A percentile compares a stretch with the other conserved stretches of the same genome.
Conservation (phyloP, 805 yeast genomes). For the Tetrapisispora nanseiensis region DNA sequence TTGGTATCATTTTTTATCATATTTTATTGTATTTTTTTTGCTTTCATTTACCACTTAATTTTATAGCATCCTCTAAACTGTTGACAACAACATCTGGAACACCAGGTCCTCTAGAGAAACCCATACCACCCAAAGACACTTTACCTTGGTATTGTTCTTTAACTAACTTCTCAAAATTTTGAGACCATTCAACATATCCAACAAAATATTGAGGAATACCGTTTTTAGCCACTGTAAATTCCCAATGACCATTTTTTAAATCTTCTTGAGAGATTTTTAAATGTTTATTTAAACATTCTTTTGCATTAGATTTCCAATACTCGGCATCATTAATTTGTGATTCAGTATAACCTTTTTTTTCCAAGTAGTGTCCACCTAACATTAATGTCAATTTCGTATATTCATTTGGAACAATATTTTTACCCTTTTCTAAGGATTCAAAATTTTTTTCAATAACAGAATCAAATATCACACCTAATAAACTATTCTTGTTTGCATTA, state of each 20-base stretch:
- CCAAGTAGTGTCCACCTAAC: conserved; percentile 68
- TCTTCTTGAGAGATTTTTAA: conserved; percentile 29
- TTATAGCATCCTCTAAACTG: conserved; percentile 46
- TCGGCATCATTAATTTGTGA: conserved; percentile 7
- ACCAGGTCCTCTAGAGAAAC: conserved; percentile 72
- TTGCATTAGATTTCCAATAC: conserved; percentile 23
- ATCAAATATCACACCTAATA: conserved; percentile 85
- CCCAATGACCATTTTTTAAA: conserved; percentile 24
- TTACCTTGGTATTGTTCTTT: conserved; percentile 31
- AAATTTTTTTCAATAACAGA: conserved; percentile 66
- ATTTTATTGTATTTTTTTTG: not conserved
- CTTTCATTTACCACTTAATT: conserved; percentile 4
- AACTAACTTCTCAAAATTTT: conserved; percentile 29
- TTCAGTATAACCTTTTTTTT: conserved; percentile 8
- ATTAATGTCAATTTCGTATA: conserved; percentile 75
- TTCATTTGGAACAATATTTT: conserved; percentile 13
- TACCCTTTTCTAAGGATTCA: conserved; percentile 17
- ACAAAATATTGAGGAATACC: conserved; percentile 77
- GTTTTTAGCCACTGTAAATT: conserved; percentile 36
- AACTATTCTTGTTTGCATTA: conserved; percentile 38
- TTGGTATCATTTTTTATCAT: too few relatives aligned
- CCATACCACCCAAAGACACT: conserved; percentile 66
- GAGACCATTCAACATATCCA: conserved; percentile 47
- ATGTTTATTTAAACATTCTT: conserved; percentile 33
- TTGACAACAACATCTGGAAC: conserved; percentile 78